Percentiles rank a stretch among this genome's conserved stretches.
These are phyloP conservation scores for Populus ilicifolia DNA, from an alignment of 345 rosid genomes.

Conservation along the genomic window DNA sequence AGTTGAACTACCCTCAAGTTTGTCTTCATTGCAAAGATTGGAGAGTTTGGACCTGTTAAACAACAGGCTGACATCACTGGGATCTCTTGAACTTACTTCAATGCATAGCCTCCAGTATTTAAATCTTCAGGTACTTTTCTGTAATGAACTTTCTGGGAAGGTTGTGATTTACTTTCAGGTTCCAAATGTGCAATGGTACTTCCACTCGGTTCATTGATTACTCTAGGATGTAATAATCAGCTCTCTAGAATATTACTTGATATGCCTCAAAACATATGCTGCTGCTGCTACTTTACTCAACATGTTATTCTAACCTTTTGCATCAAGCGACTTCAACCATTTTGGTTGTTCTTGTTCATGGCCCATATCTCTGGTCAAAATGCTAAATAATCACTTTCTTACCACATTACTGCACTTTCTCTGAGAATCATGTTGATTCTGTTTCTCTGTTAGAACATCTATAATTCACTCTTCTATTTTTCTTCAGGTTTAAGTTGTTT, in stretches of 20 bases:
- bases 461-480: background rate
- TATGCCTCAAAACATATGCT: background rate
- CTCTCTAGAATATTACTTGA: background rate
- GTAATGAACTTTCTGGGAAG: background rate
- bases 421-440: background rate
- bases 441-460: background rate
- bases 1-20: constrained; percentile 53
- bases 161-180: background rate
- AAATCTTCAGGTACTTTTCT: constrained; percentile 70
- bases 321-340: background rate
- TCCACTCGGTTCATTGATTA: background rate
- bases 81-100: constrained; percentile 56
- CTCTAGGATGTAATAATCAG: background rate
- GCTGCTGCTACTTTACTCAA: background rate
- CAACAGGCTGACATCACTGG: constrained; percentile 75
- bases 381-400: background rate
- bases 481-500: background rate
- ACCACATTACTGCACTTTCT: background rate
- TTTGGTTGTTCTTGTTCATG: background rate
- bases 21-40: constrained; percentile 66
- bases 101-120: constrained; percentile 69
- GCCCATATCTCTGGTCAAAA: background rate
- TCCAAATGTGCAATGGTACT: background rate
- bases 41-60: constrained; percentile 76
- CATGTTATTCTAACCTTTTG: background rate